Base-by-base conservation (phyloP, 2,329 filamentous ascomycete species). In the Akanthomyces lecanii region DNA sequence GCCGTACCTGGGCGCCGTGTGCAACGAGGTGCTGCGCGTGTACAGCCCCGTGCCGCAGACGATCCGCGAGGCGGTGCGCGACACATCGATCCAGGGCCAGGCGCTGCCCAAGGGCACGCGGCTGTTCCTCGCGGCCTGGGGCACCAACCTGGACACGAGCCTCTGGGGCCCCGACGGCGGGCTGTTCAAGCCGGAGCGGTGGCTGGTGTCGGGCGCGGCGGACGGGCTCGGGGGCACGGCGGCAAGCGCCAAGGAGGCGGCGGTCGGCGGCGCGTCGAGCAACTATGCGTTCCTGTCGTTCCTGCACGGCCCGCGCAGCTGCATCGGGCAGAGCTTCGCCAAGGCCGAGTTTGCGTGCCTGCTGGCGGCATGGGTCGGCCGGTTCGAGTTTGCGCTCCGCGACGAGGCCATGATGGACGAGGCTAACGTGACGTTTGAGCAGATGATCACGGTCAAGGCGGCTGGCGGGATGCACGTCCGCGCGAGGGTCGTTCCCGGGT, bases 201-300 rank as follows among this genome's bases (percentile, higher is more conserved):
- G 87, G 87, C 83, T 84, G 69, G 68, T 63, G 3, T 5, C 6
- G 23, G 82, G 76, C 4, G 74, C 77, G 0, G 80, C 73, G 36
- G 78, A 67, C 36, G 62, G 53, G 21, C 53, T 58, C 14, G 55
- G 55, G 44, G 55, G 55, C 44, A 40, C 45, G 44, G 67, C 64
- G 4, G 83, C 76, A 3, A 74, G 77, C 0, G 80, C 77, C 0
- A 75, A 74, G 65, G 88, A 87, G 0, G 79, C 79, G 11, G 85
- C 86, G 61, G 85, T 83, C 7, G 91, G 90, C 1, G 88, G 89
- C 5, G 86, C 89, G 0, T 78, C 79, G 3, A 89, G 81, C 62
- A 91, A 91, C 71, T 92, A 89, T 71, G 81, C 84, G 1, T 87
- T 89, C 66, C 71, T 93, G 73, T 93, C 90, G 0, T 96, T 96